phyloP scores from a whole-genome alignment of 345 rosid species.

The Syzygium grande region DNA sequence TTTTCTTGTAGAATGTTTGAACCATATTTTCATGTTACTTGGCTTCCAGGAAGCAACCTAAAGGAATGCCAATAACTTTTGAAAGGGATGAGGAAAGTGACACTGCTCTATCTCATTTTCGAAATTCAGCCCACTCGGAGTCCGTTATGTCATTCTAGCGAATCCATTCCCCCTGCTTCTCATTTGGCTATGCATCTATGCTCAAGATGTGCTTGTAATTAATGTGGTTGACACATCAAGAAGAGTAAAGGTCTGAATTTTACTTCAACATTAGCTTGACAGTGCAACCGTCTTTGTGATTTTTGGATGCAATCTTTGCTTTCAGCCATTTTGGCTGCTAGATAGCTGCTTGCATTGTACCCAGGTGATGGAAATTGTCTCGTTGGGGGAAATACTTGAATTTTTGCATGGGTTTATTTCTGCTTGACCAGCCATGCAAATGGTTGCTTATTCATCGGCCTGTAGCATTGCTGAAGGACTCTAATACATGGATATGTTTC shows the following conservation, averaged over 20 bases:
- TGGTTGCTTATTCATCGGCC: not conserved
- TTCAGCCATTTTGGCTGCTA: not conserved
- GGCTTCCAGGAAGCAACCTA: slow-evolving; percentile 32
- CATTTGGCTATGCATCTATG: not conserved
- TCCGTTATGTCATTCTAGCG: slow-evolving; percentile 44
- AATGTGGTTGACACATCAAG: not conserved
- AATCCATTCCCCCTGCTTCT: not conserved
- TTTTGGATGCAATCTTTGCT: not conserved
- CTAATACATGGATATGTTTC: not conserved
- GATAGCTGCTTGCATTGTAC: not conserved
- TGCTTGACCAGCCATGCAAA: not conserved
- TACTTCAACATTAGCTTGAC: not conserved
- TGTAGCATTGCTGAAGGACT: not conserved
- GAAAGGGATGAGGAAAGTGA: slow-evolving; percentile 52
- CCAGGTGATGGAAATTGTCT: not conserved
- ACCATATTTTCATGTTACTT: not conserved
- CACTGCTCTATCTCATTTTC: slow-evolving; percentile 43
- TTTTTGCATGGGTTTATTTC: not conserved
- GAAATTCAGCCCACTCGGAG: slow-evolving; percentile 34
- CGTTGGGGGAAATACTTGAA: not conserved
- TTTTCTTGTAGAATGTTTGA: not conserved
- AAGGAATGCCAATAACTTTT: slow-evolving; percentile 19
- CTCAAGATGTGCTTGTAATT: not conserved
- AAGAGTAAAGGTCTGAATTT: not conserved
- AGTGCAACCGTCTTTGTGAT: not conserved